These are phyloP conservation scores for Raphanus raphanistrum DNA, from an alignment of 345 rosid genomes.

Conservation along the genomic window DNA sequence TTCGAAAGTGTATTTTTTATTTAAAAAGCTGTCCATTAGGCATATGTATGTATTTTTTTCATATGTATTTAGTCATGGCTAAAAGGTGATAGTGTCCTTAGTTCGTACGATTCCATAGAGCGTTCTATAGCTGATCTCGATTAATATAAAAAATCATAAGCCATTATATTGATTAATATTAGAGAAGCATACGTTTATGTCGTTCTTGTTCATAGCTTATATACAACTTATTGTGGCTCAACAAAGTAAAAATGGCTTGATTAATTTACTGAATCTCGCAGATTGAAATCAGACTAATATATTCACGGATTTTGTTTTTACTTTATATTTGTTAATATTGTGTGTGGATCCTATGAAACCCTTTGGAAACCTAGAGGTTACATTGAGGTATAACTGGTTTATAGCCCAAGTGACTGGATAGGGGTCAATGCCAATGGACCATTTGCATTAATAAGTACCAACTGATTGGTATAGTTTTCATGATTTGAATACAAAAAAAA, in stretches of 20 bases:
- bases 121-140: neutral
- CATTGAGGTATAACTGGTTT: no score
- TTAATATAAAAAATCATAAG: neutral
- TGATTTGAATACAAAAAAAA: neutral
- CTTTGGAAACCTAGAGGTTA: neutral
- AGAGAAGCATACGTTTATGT: neutral
- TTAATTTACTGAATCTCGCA: neutral
- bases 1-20: neutral
- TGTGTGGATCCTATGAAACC: neutral
- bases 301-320: neutral
- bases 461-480: neutral
- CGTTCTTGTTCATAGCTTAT: neutral
- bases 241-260: neutral
- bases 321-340: neutral
- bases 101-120: conserved; percentile 27
- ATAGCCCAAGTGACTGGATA: neutral
- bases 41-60: neutral
- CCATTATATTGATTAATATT: neutral
- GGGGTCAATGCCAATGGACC: neutral
- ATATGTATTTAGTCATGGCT: conserved; percentile 3
- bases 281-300: neutral
- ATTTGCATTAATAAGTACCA: neutral
- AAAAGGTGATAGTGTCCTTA: conserved; percentile 30
- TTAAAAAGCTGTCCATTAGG: neutral
- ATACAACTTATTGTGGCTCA: neutral